Conservation (phyloP, 495 filamentous ascomycete species). For the Amniculicola lignicola region DNA sequence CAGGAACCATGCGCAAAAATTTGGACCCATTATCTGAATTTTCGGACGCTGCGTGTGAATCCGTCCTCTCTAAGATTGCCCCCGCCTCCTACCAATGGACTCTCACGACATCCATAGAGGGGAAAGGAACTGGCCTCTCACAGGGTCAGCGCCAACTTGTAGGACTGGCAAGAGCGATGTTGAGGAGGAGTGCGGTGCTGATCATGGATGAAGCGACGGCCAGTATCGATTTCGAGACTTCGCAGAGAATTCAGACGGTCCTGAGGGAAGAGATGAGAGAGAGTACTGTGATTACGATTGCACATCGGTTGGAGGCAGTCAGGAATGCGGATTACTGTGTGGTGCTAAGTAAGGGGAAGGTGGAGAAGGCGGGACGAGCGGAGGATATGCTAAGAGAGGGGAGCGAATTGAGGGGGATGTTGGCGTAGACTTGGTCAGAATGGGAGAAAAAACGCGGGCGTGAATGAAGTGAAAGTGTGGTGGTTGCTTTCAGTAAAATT, state of each 20-base stretch:
- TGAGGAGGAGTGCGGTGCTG: constrained; percentile 50
- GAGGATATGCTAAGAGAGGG: constrained; percentile 29
- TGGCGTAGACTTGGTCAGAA: no score
- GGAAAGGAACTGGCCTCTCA: constrained; percentile 57
- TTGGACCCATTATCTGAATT: constrained; percentile 49
- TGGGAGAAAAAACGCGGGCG: no score
- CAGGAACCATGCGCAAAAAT: constrained; percentile 57
- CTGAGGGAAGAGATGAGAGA: constrained; percentile 68
- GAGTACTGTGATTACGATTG: constrained; percentile 84
- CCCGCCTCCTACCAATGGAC: constrained; percentile 51
- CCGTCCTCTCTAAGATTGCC: constrained; percentile 53
- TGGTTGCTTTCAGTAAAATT: no score
- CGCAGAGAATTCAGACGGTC: constrained; percentile 71
- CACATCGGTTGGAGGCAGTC: constrained; percentile 79
- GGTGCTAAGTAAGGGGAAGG: constrained; percentile 63
- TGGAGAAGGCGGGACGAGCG: constrained; percentile 31
- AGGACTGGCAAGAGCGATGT: constrained; percentile 53
- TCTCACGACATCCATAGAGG: constrained; percentile 55
- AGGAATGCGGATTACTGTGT: constrained; percentile 70
- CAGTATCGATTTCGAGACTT: constrained; percentile 74
- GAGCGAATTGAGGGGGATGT: constrained; percentile 24
- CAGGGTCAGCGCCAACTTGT: constrained; percentile 64
- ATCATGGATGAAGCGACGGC: constrained; percentile 61
- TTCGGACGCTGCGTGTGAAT: constrained; percentile 50
- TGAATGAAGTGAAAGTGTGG: no score